Conservation (phyloP, 148 eudicot genomes). For the Cornus suecica region DNA sequence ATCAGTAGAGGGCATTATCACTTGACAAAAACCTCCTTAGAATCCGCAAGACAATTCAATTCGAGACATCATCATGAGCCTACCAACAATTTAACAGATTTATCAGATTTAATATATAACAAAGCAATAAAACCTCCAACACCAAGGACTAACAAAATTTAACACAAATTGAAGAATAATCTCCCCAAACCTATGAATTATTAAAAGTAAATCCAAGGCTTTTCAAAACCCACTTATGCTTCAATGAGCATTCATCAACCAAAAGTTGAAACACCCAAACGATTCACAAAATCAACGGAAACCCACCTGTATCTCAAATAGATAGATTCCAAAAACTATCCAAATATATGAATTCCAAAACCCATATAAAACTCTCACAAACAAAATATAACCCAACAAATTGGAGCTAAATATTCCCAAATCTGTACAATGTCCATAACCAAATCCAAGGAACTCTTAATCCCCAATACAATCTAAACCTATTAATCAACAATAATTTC, state of each 20-base stretch:
- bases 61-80: slow-evolving; percentile 11
- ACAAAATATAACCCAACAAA: neutral
- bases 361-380: neutral
- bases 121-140: neutral
- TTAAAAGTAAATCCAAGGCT: neutral
- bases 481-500: neutral
- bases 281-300: neutral
- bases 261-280: neutral
- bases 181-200: neutral
- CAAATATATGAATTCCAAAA: slow-evolving; percentile 4
- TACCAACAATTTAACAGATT: neutral
- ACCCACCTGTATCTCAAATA: slow-evolving; percentile 1
- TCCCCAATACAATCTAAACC: no score
- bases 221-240: neutral
- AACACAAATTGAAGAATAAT: neutral
- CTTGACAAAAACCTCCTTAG: slow-evolving; percentile 18
- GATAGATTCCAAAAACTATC: neutral
- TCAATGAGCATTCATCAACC: neutral
- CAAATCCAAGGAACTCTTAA: neutral
- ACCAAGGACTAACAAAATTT: neutral
- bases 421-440: neutral
- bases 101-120: neutral
- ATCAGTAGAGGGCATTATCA: slow-evolving; percentile 45
- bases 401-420: neutral
- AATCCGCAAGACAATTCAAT: slow-evolving; percentile 24